These are phyloP conservation scores for Cytospora mali DNA, from an alignment of 2,329 filamentous ascomycete species.

Conservation along the genomic window DNA sequence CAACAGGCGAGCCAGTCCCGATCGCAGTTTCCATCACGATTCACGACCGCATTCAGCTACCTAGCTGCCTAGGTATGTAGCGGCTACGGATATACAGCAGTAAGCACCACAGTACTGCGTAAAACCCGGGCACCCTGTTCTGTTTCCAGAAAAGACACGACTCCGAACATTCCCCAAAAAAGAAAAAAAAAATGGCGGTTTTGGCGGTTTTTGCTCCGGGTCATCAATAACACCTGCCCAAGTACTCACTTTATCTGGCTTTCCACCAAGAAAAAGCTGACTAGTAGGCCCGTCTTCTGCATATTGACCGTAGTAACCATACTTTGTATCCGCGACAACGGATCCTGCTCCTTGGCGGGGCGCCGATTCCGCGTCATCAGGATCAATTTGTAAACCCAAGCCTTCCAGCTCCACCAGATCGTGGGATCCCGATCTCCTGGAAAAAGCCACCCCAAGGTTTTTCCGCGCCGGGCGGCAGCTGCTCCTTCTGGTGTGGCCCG, in stretches of 20 bases:
- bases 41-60: conserved; percentile 9
- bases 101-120: too few species aligned
- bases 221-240: conserved; percentile 13
- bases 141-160: too few species aligned
- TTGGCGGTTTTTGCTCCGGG: conserved; percentile 6
- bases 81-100: background rate
- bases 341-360: conserved; percentile 13
- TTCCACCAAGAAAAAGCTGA: too few species aligned
- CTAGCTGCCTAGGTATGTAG: background rate
- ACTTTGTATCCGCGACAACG: background rate
- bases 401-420: conserved; percentile 11
- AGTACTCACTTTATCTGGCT: conserved; percentile 9
- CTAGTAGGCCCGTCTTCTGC: too few species aligned
- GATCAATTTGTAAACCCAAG: conserved; percentile 1
- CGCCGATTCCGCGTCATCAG: conserved; percentile 20
- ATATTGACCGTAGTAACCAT: background rate
- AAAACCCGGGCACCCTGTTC: too few species aligned
- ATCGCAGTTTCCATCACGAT: conserved; percentile 13
- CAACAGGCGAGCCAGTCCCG: conserved; percentile 13
- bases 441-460: conserved; percentile 14
- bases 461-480: conserved; percentile 23
- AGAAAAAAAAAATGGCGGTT: too few species aligned
- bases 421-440: conserved; percentile 13
- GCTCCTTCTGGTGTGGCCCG: conserved; percentile 24
- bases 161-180: too few species aligned